A percentile compares a stretch with the other conserved stretches of the same genome.
These are phyloP conservation scores for Neurospora cerealis DNA, from an alignment of 495 filamentous ascomycete species.

Conservation along the genomic window DNA sequence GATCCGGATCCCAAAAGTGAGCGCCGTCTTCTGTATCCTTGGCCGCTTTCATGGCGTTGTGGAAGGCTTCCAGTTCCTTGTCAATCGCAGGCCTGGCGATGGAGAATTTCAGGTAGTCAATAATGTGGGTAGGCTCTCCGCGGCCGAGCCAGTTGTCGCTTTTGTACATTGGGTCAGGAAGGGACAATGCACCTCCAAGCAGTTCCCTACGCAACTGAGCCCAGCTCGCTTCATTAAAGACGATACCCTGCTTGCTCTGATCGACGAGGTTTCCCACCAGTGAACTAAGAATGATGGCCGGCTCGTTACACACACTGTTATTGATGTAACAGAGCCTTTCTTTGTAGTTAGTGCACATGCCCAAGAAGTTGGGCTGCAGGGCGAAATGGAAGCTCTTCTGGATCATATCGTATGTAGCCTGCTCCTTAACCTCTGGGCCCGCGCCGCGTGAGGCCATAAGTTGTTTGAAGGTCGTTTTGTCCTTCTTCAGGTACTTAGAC, in stretches of 20 bases:
- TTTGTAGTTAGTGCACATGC: constrained; percentile 65
- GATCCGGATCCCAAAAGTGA: constrained; percentile 37
- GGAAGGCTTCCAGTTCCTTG: constrained; percentile 36
- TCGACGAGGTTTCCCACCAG: constrained; percentile 77
- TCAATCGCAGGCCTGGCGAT: constrained; percentile 45
- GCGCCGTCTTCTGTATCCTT: constrained; percentile 1
- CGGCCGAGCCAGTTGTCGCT: constrained; percentile 22
- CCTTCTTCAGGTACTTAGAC: constrained; percentile 47
- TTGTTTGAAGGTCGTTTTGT: constrained; percentile 41
- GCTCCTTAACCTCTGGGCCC: neutral
- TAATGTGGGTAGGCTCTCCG: constrained; percentile 44
- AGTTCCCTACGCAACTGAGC: constrained; percentile 34
- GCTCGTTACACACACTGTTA: constrained; percentile 43
- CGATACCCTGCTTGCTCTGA: constrained; percentile 64
- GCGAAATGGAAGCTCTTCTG: constrained; percentile 53
- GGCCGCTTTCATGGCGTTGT: constrained; percentile 24
- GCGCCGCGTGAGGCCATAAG: constrained; percentile 19
- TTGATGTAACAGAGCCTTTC: constrained; percentile 56
- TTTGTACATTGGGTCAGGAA: constrained; percentile 32
- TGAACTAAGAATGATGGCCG: constrained; percentile 50
- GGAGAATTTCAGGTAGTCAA: constrained; percentile 63
- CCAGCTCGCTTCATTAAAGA: constrained; percentile 53
- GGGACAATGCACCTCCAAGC: constrained; percentile 23
- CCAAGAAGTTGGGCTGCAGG: constrained; percentile 55
- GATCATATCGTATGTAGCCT: constrained; percentile 36